A percentile compares a stretch with the other conserved stretches of the same genome.
Conservation (phyloP, 2,329 filamentous ascomycete genomes). For the Nothophaeocryptopus gaeumannii region DNA sequence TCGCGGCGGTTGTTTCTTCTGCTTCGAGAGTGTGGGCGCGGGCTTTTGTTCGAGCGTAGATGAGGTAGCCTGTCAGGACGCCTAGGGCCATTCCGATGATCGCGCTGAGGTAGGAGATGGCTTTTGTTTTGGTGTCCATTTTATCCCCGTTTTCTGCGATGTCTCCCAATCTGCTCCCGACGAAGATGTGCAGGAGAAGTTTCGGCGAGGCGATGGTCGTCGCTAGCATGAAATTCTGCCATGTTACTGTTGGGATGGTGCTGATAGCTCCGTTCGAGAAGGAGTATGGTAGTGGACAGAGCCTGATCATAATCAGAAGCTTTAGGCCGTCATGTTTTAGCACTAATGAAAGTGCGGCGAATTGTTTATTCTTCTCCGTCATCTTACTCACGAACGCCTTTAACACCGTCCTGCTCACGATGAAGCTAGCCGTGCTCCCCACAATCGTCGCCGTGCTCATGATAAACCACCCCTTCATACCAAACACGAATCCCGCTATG, state of each 20-base stretch:
- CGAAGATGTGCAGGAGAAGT: slow-evolving; percentile 86
- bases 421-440: slow-evolving; percentile 75
- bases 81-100: slow-evolving; percentile 68
- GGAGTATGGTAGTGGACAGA: slow-evolving; percentile 90
- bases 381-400: slow-evolving; percentile 74
- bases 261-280: slow-evolving; percentile 91
- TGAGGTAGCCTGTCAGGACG: slow-evolving; percentile 72
- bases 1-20: slow-evolving; percentile 41
- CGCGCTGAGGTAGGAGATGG: slow-evolving; percentile 82
- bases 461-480: slow-evolving; percentile 78
- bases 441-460: slow-evolving; percentile 73
- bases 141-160: slow-evolving; percentile 79
- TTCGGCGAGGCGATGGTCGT: slow-evolving; percentile 83
- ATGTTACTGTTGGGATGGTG: slow-evolving; percentile 84
- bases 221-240: slow-evolving; percentile 71
- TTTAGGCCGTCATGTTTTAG: slow-evolving; percentile 86
- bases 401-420: slow-evolving; percentile 75
- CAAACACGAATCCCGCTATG: slow-evolving; percentile 68
- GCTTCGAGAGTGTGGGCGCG: slow-evolving; percentile 50
- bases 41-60: slow-evolving; percentile 64
- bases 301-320: slow-evolving; percentile 83
- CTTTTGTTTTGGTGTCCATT: slow-evolving; percentile 76
- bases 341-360: slow-evolving; percentile 82
- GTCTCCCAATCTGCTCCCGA: slow-evolving; percentile 76
- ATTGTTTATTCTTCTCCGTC: slow-evolving; percentile 78